Evolutionary conservation across 2,329 filamentous ascomycete species (phyloP).

Genomic region (Pseudogymnoascus sp.): DNA sequence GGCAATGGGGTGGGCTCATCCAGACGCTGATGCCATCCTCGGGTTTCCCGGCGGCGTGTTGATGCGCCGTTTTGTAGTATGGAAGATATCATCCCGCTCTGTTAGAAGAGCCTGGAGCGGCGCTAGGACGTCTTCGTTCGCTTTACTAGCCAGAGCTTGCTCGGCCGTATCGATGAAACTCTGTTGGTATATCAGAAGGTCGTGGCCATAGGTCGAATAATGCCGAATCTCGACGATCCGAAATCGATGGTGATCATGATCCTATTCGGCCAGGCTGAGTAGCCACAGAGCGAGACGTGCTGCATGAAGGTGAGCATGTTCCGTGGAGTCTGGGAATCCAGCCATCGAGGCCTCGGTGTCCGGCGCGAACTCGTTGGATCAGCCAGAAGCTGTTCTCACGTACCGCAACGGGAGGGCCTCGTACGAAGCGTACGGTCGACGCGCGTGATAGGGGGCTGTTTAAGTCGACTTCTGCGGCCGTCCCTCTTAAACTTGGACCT

Average conservation of each 20-base stretch:
- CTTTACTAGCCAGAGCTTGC: background rate
- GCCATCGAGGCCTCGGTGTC: background rate
- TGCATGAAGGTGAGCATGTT: background rate
- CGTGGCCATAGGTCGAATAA: background rate
- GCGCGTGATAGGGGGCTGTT: background rate
- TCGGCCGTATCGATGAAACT: background rate
- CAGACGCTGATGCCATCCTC: too few relatives aligned
- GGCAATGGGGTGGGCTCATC: too few relatives aligned
- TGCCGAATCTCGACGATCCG: background rate
- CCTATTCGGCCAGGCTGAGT: background rate
- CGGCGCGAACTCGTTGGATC: background rate
- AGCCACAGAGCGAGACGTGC: background rate
- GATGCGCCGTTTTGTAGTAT: too few relatives aligned
- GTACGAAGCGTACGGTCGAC: background rate
- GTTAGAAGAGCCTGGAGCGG: background rate
- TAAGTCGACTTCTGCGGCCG: background rate
- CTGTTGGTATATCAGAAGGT: too few relatives aligned
- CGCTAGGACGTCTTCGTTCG: background rate
- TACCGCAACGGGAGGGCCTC: background rate
- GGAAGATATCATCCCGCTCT: too few relatives aligned
- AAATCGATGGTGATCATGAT: background rate
- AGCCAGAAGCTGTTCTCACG: background rate
- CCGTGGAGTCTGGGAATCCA: background rate
- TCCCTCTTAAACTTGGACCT: background rate
- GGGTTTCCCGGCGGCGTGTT: too few relatives aligned